Evolutionary conservation across 1,139 yeast genomes (phyloP), one percentile per base, ranked within the genome.

Genomic region (Candida glucosophila): DNA sequence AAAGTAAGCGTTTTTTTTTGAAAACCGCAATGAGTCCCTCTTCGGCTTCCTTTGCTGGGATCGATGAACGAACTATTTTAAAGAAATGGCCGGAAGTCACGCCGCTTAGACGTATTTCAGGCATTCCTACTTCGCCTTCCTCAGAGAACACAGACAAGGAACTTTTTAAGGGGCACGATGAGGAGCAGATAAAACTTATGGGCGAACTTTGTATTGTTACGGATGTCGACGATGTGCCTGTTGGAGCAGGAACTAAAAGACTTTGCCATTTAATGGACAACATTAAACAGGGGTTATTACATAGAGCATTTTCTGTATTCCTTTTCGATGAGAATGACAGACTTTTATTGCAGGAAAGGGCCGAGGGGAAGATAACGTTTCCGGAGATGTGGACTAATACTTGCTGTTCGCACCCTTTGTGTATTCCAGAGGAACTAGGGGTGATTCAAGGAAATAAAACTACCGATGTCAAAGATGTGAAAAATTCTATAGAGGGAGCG

Each of bases 351-450:
- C 98, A 90, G 56, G 94, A 85, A 57, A 75, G 99, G 43, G 97
- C 99, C 1, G 77, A 77, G 32, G 97, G 90, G 51, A 90, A 90
- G 55, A 90, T 90, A 58, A 90, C 99, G 1, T 90, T 90, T 55
- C 94, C 98, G 2, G 74, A 73, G 32, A 75, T 85, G 79, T 90
- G 99, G 99, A 90, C 99, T 22, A 90, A 90, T 52, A 92, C 99
- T 3, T 92, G 98, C 55, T 90, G 99, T 52, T 88, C 97, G 1
- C 99, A 90, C 53, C 99, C 99, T 5, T 64, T 90, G 31, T 85
- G 95, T 33, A 74, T 85, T 15, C 71, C 78, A 19, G 61, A 73
- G 20, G 99, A 90, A 54, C 60, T 86, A 46, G 96, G 95, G 6
- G 39, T 55, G 11, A 31, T 35, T 13, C 42, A 48, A 20, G 31